phyloP scores from a whole-genome alignment of 208 protist species.

The Acanthamoeba castellanii region DNA sequence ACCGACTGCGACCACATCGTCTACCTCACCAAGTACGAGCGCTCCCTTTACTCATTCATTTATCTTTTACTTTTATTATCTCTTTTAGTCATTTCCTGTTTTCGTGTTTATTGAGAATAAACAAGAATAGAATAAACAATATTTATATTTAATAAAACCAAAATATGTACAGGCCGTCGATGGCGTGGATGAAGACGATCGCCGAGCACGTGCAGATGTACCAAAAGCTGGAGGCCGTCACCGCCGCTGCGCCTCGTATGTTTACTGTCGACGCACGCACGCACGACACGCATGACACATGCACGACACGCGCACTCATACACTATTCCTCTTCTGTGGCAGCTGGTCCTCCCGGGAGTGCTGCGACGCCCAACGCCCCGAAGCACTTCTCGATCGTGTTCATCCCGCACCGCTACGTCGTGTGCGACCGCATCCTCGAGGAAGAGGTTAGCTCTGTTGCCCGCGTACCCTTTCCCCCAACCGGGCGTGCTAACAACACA shows the following conservation, averaged over 20 bases:
- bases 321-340: not conserved
- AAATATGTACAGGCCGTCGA: conserved; percentile 1
- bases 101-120: not conserved
- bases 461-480: not conserved
- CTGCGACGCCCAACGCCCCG: not conserved
- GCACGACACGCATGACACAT: too few species aligned
- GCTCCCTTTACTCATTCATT: not conserved
- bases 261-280: too few species aligned
- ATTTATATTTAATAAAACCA: not conserved
- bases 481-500: not conserved
- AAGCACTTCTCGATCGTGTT: conserved; percentile 45
- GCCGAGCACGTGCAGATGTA: conserved; percentile 49
- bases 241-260: not conserved
- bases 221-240: conserved; percentile 5
- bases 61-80: not conserved
- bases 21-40: not conserved
- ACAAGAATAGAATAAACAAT: not conserved
- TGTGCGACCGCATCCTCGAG: conserved; percentile 34
- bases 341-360: not conserved
- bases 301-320: not conserved
- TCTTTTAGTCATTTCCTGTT: too few species aligned
- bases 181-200: conserved; percentile 37
- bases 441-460: not conserved
- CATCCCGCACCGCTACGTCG: conserved; percentile 53
- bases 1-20: conserved; percentile 54